Conservation (phyloP, 208 protist species). For the Porcisia hertigi region DNA sequence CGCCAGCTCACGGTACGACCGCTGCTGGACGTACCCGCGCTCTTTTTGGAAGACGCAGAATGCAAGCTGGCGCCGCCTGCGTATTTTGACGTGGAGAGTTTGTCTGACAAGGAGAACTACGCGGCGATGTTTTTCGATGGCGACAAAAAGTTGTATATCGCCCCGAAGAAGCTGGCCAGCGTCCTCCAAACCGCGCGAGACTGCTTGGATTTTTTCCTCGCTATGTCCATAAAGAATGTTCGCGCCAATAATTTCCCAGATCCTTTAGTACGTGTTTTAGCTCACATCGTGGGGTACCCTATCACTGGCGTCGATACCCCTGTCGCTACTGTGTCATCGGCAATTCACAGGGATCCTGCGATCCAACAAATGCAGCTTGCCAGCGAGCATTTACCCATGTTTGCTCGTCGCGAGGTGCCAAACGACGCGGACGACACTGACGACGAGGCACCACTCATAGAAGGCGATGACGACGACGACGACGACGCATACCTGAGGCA, state of each 20-base stretch:
- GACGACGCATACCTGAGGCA: slow-evolving; percentile 39
- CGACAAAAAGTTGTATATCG: slow-evolving; percentile 81
- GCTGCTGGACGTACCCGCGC: slow-evolving; percentile 45
- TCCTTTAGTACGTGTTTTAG: slow-evolving; percentile 49
- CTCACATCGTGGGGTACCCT: slow-evolving; percentile 66
- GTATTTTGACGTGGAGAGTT: slow-evolving; percentile 35
- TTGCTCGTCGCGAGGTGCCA: slow-evolving; percentile 31
- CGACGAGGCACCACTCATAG: slow-evolving; percentile 25
- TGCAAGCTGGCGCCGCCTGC: slow-evolving; percentile 56
- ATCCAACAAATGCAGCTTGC: slow-evolving; percentile 23
- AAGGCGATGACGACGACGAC: slow-evolving; percentile 19
- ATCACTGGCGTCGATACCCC: slow-evolving; percentile 23
- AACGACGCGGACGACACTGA: slow-evolving; percentile 28
- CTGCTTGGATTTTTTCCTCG: slow-evolving; percentile 89
- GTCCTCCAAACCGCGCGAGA: slow-evolving; percentile 63
- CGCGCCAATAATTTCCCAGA: slow-evolving; percentile 76
- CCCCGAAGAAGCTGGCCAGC: slow-evolving; percentile 45
- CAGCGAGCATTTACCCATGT: slow-evolving; percentile 29
- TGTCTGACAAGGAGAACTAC: slow-evolving; percentile 52
- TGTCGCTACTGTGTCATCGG: neutral
- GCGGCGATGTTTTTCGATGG: slow-evolving; percentile 80
- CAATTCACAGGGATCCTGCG: slow-evolving; percentile 20
- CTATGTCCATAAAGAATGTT: slow-evolving; percentile 74
- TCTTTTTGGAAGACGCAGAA: slow-evolving; percentile 60
- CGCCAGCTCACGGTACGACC: slow-evolving; percentile 67